Evolutionary conservation across 2,329 filamentous ascomycete species (phyloP).

Genomic region (Venturia pyrina): DNA sequence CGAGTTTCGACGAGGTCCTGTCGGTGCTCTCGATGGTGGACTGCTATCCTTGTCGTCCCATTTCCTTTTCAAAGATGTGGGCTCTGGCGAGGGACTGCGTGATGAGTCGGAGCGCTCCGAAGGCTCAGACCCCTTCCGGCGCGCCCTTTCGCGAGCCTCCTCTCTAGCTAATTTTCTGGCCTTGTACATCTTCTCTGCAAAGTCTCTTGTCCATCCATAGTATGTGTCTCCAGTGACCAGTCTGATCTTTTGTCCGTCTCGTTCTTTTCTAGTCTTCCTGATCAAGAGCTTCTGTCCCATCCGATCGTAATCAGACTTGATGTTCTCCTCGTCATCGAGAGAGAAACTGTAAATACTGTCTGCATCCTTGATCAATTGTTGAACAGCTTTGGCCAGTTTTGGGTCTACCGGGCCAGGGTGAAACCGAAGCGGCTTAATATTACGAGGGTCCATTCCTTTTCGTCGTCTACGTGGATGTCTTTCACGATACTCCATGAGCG

Average conservation of each 20-base stretch:
- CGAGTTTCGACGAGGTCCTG: neutral
- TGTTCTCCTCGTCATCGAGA: neutral
- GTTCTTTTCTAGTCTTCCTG: neutral
- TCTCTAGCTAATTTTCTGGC: neutral
- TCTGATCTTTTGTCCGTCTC: neutral
- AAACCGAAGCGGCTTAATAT: constrained; percentile 1
- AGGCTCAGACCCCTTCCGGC: neutral
- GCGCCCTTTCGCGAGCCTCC: neutral
- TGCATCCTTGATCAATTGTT: neutral
- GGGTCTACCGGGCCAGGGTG: neutral
- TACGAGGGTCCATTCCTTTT: neutral
- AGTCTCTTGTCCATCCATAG: constrained; percentile 10
- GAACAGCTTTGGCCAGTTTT: constrained; percentile 5
- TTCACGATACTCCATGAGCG: neutral
- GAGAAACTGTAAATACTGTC: constrained; percentile 8
- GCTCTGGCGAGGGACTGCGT: constrained; percentile 4
- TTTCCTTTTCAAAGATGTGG: neutral
- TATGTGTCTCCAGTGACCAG: constrained; percentile 8
- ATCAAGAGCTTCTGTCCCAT: constrained; percentile 9
- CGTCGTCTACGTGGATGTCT: constrained; percentile 1
- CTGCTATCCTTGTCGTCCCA: neutral
- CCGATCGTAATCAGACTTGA: constrained; percentile 8
- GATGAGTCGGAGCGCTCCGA: neutral
- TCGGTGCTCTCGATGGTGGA: neutral
- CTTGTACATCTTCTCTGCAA: constrained; percentile 8